Base-by-base conservation (phyloP, 768 basidiomycete species). In the Lactarius sanguifluus region DNA sequence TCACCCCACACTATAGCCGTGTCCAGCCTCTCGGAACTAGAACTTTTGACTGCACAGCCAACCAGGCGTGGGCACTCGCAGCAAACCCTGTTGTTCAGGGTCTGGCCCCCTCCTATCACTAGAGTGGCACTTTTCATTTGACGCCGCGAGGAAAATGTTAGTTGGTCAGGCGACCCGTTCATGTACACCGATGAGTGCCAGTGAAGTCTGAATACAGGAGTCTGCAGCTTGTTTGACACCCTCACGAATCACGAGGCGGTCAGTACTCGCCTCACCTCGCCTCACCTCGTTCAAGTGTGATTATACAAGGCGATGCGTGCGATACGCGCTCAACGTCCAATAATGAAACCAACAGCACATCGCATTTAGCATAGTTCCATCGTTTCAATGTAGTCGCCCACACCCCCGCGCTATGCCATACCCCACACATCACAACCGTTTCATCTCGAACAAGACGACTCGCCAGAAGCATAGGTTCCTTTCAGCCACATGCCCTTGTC, bases 101-200 rank as follows among this genome's bases (percentile, higher is more conserved):
- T 64, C 63, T 57, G 57, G 52, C 30, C 23, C 34, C n/a, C 57
- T 60, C 66, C 57, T 59, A 67, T 59, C 58, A 43, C 50, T 54
- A 56, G 66, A 64, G 66, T 60, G 66, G 64, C 62, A 59, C 41
- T 62, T 57, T 59, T 58, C 50, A 60, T 59, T 65, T 67, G 28
- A 43, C 66, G 66, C 66, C 66, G 62, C 62, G 40, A 55, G 50
- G 58, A 23, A 50, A 16, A 50, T 50, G 50, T 16, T 36, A 55
- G 25, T 40, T 43, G 62, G 52, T 67, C 66, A 67, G 64, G 62
- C 55, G 66, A 52, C 52, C 50, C 34, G 59, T 59, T 38, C 54
- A 30, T 36, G 57, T 2, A 38, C 57, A 23, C 34, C 7, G 36
- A 18, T 20, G 38, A 20, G 50, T 52, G 25, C 59, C 54, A 47